Evolutionary conservation across 768 basidiomycete species (phyloP).

Genomic region (Sutorius australiensis): DNA sequence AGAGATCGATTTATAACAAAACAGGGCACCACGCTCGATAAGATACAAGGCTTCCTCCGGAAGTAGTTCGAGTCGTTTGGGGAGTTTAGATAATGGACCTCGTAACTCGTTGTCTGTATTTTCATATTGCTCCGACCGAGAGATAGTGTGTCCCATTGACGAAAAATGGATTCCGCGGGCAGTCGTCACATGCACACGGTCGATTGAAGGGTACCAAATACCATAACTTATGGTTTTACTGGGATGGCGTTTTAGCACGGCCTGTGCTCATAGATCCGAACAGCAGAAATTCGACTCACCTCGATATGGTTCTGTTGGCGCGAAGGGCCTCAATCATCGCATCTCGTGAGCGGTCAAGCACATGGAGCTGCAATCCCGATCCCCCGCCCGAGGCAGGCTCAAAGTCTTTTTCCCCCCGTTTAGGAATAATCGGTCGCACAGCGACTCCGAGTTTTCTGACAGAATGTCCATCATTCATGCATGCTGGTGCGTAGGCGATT

Average conservation of each 20-base stretch:
- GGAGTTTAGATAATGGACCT: constrained; percentile 34
- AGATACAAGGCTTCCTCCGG: constrained; percentile 96
- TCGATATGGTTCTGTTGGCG: constrained; percentile 69
- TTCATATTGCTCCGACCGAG: constrained; percentile 39
- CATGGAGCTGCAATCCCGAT: constrained; percentile 74
- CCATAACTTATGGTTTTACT: constrained; percentile 81
- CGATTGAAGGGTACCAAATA: constrained; percentile 68
- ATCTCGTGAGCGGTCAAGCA: constrained; percentile 70
- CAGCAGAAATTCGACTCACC: constrained; percentile 40
- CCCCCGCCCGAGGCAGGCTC: constrained; percentile 70
- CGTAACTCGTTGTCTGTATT: constrained; percentile 17
- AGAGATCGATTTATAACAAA: constrained; percentile 67
- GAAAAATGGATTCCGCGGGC: constrained; percentile 81
- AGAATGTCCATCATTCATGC: neutral
- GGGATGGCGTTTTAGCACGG: neutral
- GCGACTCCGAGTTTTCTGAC: constrained; percentile 24
- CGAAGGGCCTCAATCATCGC: constrained; percentile 87
- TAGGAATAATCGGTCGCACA: constrained; percentile 76
- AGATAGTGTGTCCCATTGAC: constrained; percentile 75
- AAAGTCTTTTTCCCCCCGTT: constrained; percentile 96
- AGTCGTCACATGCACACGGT: constrained; percentile 64
- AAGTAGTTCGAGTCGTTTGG: constrained; percentile 76
- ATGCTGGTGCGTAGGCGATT: neutral
- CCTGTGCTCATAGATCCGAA: neutral
- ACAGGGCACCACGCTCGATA: constrained; percentile 83